Evolutionary conservation across 345 rosid species (phyloP).

Genomic region (Viola odorata): DNA sequence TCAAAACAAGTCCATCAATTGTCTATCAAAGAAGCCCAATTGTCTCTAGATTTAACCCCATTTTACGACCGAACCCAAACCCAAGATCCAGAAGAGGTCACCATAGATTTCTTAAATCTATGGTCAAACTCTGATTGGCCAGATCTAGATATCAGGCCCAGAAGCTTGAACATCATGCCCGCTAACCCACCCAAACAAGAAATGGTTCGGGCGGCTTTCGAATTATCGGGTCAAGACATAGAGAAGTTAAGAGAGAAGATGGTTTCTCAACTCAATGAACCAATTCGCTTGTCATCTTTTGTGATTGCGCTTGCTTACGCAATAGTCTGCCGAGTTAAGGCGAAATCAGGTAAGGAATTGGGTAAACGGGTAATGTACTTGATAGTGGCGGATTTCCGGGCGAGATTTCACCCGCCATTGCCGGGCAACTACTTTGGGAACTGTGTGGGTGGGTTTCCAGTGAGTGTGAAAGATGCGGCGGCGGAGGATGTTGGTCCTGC

Average conservation of each 20-base stretch:
- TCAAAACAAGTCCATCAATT: not conserved
- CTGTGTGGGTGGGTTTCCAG: not conserved
- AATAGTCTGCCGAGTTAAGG: conserved; percentile 14
- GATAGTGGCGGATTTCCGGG: conserved; percentile 25
- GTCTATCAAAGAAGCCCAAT: not conserved
- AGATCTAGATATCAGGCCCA: not conserved
- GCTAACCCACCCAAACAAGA: not conserved
- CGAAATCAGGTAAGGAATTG: conserved; percentile 7
- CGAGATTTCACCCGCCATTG: conserved; percentile 19
- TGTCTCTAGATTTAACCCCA: conserved; percentile 15
- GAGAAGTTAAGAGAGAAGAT: conserved; percentile 16
- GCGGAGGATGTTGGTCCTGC: not conserved
- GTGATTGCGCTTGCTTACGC: conserved; percentile 18
- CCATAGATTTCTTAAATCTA: not conserved
- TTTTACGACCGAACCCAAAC: conserved; percentile 19
- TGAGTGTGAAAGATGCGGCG: not conserved
- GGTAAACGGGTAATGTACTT: conserved; percentile 4
- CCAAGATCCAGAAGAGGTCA: conserved; percentile 17
- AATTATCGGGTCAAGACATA: conserved; percentile 18
- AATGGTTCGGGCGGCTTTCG: conserved; percentile 17
- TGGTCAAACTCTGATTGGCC: not conserved
- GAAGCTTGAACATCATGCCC: conserved; percentile 9
- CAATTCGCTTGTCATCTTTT: conserved; percentile 28
- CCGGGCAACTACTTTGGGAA: conserved; percentile 32
- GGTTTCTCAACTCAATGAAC: not conserved